A percentile compares a stretch with the other conserved stretches of the same genome.
Evolutionary conservation across 192 early-diverging fungal genomes (phyloP).

Genomic region (Backusella macrospora): DNA sequence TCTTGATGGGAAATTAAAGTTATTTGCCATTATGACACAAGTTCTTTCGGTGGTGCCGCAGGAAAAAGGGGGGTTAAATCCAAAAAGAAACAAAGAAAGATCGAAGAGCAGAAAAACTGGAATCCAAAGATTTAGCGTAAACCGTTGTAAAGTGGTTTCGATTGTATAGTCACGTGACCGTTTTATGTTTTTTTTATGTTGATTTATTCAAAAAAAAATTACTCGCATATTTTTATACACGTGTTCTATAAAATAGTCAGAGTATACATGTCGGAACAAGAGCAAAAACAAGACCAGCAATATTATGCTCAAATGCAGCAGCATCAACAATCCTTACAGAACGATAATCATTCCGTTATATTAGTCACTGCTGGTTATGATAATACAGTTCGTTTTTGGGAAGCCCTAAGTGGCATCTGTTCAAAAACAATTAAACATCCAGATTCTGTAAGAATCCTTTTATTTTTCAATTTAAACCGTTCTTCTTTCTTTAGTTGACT

Average conservation of each 20-base stretch:
- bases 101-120: too few species aligned
- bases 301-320: slow-evolving; percentile 44
- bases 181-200: too few species aligned
- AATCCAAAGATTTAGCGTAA: too few species aligned
- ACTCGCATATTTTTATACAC: too few species aligned
- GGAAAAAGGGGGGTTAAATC: too few species aligned
- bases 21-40: too few species aligned
- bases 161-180: too few species aligned
- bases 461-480: not conserved
- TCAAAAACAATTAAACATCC: slow-evolving; percentile 78
- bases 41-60: too few species aligned
- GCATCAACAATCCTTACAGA: slow-evolving; percentile 44
- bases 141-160: too few species aligned
- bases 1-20: too few species aligned
- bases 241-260: not conserved
- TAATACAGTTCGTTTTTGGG: slow-evolving; percentile 74
- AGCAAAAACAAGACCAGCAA: slow-evolving; percentile 21
- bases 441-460: slow-evolving; percentile 62
- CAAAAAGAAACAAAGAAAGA: too few species aligned
- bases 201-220: too few species aligned
- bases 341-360: slow-evolving; percentile 59
- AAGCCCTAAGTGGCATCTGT: slow-evolving; percentile 66
- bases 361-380: slow-evolving; percentile 82
- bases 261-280: not conserved
- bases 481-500: not conserved